Evolutionary conservation across 805 yeast species (phyloP).

Genomic region (Lachancea kluyveri): DNA sequence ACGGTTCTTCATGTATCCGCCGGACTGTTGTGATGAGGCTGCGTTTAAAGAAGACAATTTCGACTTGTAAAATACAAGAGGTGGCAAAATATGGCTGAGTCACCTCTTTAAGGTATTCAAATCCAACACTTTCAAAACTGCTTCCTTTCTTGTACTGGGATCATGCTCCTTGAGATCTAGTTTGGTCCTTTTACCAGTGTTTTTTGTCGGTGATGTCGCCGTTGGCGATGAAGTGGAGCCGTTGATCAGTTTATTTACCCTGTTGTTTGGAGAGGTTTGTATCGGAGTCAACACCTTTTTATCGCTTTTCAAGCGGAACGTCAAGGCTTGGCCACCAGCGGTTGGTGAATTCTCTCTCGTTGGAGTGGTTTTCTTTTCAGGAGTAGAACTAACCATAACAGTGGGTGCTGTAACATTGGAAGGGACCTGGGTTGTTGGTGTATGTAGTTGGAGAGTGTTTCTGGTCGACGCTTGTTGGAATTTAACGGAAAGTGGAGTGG

Average conservation of each 20-base stretch:
- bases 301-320: constrained; percentile 29
- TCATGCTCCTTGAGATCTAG: no score
- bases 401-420: not conserved
- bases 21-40: no score
- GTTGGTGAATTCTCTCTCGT: constrained; percentile 8
- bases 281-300: constrained; percentile 26
- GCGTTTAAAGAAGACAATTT: no score
- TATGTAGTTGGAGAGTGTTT: not conserved
- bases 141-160: no score
- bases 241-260: constrained; percentile 29
- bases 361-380: not conserved
- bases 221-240: no score
- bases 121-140: no score
- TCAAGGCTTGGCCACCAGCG: constrained; percentile 28
- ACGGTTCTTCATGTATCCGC: no score
- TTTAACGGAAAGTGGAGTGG: constrained; percentile 3
- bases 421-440: constrained; percentile 1
- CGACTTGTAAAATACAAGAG: no score
- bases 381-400: not conserved
- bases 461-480: not conserved
- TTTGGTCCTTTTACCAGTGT: no score
- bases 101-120: no score
- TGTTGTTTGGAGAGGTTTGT: constrained; percentile 28
- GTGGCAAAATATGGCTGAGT: no score
- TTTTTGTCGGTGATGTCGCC: not conserved